Evolutionary conservation across 441 rosid genomes (phyloP), one percentile per base, ranked within the genome.

Genomic region (Biscutella laevigata): DNA sequence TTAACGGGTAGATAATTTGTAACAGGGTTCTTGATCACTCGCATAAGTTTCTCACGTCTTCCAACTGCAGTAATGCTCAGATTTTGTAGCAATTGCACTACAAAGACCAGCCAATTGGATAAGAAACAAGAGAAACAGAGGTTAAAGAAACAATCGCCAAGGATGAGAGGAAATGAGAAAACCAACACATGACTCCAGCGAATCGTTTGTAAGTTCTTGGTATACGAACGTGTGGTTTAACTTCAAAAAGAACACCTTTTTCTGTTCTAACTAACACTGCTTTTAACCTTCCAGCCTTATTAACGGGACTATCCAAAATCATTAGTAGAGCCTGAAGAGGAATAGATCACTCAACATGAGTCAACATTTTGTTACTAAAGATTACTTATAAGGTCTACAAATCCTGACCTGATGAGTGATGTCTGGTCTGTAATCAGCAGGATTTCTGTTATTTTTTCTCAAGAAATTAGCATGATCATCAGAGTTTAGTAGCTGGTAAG

Each of bases 161-260:
- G 4, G 40, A 24, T 9, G 12, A 44, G 16, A 43, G 21, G n/a
- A 8, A 35, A 10, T 6, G 1, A 7, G 40, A 40, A 7, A 39
- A 74, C 84, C 41, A 50, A 88, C 95, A 73, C 77, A 88, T 85
- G 45, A 88, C 59, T 28, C 92, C 89, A 26, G 88, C 65, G 33
- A 85, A 85, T 0, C 96, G 86, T 69, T 83, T 85, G 57, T 63
- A 85, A 7, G 89, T 88, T 68, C 95, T 72, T 15, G 96, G 96
- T 17, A 88, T 71, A 32, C 95, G 92, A 20, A 81, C 92, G 50
- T 85, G 79, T 21, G 95, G 89, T 57, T 81, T 81, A 10, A 88
- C 83, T 74, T 85, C 86, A 62, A 88, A 73, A 53, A 85, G 89
- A 21, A 88, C 89, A 62, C 89, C 92, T 73, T 74, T 74, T 16